Base-by-base conservation (phyloP, 768 basidiomycete species). In the Hypsizygus marmoreus region DNA sequence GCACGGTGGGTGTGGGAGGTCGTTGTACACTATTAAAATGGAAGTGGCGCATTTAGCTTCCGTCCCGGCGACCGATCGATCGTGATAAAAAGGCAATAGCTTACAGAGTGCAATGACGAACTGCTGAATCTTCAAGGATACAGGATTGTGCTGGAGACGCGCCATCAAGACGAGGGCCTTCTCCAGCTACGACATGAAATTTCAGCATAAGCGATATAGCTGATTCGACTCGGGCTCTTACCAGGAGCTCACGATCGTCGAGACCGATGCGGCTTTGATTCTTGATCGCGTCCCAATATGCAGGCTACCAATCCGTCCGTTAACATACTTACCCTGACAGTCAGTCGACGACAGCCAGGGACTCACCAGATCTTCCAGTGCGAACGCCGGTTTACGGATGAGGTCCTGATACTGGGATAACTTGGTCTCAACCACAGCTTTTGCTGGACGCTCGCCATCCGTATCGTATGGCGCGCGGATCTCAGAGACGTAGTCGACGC, bases 161-260 rank as follows among this genome's bases (percentile, higher is more conserved):
- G 88, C 72, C 83, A 89, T 84, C 24, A 80, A 51, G 14, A 72
- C 66, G 38, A 90, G 60, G 6, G 80, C 47, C 34, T 79, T 76
- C 64, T 90, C 88, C 24, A 89, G 77, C 84, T 86, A 45, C 12
- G n/a, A n/a, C n/a, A n/a, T n/a, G n/a, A n/a, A n/a, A n/a, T n/a
- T n/a, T n/a, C n/a, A n/a, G n/a, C n/a, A n/a, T n/a, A n/a, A n/a
- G n/a, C n/a, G n/a, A n/a, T n/a, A n/a, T n/a, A n/a, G n/a, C n/a
- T n/a, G n/a, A n/a, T n/a, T n/a, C n/a, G n/a, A n/a, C n/a, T n/a
- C n/a, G n/a, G n/a, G n/a, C n/a, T 68, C 76, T 61, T 59, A 75
- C 86, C 61, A 88, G 61, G 51, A 86, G 62, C 22, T 77, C 61
- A 48, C 86, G 77, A 58, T 89, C 86, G 55, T 89, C 71, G 30